A percentile compares a stretch with the other conserved stretches of the same genome.
These are phyloP conservation scores for Cardiospermum halicacabum DNA, from an alignment of 345 rosid species.

Conservation along the genomic window DNA sequence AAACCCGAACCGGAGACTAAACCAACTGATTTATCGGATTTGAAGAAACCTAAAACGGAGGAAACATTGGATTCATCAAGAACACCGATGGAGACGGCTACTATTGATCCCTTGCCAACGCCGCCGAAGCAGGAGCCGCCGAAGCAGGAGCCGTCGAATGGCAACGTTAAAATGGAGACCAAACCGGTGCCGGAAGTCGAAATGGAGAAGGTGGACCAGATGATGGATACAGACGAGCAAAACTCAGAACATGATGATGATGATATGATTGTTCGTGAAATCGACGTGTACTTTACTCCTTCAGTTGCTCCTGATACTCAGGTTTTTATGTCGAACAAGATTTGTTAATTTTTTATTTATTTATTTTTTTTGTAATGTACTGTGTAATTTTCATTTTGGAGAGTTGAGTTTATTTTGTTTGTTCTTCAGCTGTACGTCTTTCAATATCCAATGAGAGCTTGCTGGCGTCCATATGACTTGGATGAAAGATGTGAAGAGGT, in stretches of 20 bases:
- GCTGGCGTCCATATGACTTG: slow-evolving; percentile 88
- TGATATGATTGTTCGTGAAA: slow-evolving; percentile 78
- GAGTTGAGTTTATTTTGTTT: no score
- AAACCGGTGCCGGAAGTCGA: slow-evolving; percentile 14
- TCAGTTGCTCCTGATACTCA: slow-evolving; percentile 41
- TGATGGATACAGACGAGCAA: slow-evolving; percentile 6
- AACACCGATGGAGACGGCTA: no score
- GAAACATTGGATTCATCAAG: no score
- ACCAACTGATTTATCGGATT: not conserved
- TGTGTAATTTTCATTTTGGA: not conserved
- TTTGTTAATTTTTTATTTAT: no score
- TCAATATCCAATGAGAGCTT: slow-evolving; percentile 81
- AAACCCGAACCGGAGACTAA: slow-evolving; percentile 35
- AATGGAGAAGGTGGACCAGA: not conserved
- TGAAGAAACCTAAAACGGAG: slow-evolving; percentile 32
- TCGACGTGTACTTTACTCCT: slow-evolving; percentile 73
- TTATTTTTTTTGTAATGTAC: no score
- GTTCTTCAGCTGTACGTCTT: slow-evolving; percentile 62
- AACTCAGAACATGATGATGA: slow-evolving; percentile 39
- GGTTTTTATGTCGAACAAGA: no score
- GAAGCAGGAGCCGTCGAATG: slow-evolving; percentile 36
- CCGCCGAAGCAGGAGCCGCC: no score
- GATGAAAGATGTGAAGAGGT: slow-evolving; percentile 83
- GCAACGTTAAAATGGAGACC: slow-evolving; percentile 59
- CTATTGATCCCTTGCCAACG: not conserved